Evolutionary conservation across 2,329 filamentous ascomycete species (phyloP).

Genomic region (Sporothrix inflata): DNA sequence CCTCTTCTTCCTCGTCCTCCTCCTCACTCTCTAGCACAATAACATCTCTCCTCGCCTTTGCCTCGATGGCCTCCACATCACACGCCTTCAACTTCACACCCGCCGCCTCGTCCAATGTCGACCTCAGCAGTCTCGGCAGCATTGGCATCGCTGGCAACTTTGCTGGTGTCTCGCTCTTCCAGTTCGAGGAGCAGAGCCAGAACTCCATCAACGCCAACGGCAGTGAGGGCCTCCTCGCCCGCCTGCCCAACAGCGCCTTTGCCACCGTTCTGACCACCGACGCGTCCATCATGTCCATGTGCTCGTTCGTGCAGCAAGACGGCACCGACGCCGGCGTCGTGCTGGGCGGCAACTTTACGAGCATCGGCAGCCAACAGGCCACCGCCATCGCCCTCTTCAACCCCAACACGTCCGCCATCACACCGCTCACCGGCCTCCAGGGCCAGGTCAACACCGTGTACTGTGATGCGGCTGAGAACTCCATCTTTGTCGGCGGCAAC

Average conservation of each 20-base stretch:
- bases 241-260: constrained; percentile 84
- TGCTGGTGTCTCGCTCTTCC: constrained; percentile 85
- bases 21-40: constrained; percentile 26
- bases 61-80: constrained; percentile 47
- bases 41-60: constrained; percentile 45
- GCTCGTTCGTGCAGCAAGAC: constrained; percentile 69
- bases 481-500: constrained; percentile 88
- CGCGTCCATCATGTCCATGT: constrained; percentile 87
- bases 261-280: constrained; percentile 75
- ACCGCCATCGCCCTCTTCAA: constrained; percentile 82
- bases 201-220: constrained; percentile 70
- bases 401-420: constrained; percentile 69
- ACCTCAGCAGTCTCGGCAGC: constrained; percentile 76
- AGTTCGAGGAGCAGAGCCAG: constrained; percentile 80
- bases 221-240: constrained; percentile 77
- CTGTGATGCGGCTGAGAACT: constrained; percentile 76
- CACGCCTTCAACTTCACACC: constrained; percentile 62
- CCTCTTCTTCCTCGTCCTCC: constrained; percentile 5
- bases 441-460: constrained; percentile 81
- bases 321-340: constrained; percentile 74
- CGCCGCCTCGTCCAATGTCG: constrained; percentile 71
- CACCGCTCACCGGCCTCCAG: constrained; percentile 75
- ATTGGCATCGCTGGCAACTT: constrained; percentile 89
- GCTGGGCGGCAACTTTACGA: constrained; percentile 94
- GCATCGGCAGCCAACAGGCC: constrained; percentile 74